Conservation (phyloP, 2,329 filamentous ascomycete species). For the Penicillium sp. region DNA sequence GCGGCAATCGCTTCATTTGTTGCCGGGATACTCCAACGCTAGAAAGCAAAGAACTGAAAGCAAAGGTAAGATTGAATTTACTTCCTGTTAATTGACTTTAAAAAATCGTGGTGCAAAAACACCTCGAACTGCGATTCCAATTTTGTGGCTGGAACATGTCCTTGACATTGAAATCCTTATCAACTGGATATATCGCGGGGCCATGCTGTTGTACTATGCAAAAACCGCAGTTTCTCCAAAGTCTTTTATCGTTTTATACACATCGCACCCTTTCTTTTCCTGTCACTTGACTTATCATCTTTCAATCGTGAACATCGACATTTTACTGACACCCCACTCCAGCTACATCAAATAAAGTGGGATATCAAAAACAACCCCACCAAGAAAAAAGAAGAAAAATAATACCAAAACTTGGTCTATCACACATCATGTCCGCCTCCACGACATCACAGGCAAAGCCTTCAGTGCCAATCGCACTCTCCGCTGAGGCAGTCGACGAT, state of each 20-base stretch:
- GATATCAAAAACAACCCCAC: slow-evolving; percentile 9
- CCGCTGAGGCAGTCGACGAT: slow-evolving; percentile 84
- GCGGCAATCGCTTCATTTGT: slow-evolving; percentile 16
- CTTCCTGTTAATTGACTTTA: neutral
- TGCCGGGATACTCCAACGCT: slow-evolving; percentile 13
- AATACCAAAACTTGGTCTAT: neutral
- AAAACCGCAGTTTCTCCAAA: neutral
- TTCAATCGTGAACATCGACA: neutral
- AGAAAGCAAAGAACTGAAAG: slow-evolving; percentile 7
- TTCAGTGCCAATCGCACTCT: slow-evolving; percentile 46
- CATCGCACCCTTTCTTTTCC: neutral
- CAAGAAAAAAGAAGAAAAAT: slow-evolving; percentile 8
- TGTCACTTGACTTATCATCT: neutral
- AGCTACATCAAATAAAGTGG: slow-evolving; percentile 6
- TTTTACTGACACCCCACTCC: slow-evolving; percentile 1
- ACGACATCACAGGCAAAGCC: slow-evolving; percentile 19
- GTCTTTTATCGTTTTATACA: neutral
- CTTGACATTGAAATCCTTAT: slow-evolving; percentile 14
- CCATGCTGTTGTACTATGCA: neutral
- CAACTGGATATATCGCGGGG: slow-evolving; percentile 16
- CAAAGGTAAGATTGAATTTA: slow-evolving; percentile 18
- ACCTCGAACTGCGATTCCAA: no score
- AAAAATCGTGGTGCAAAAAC: neutral
- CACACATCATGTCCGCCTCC: slow-evolving; percentile 15
- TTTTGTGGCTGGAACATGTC: slow-evolving; percentile 5